Evolutionary conservation across 805 yeast species (phyloP).

Genomic region (Yamadazyma sp.): DNA sequence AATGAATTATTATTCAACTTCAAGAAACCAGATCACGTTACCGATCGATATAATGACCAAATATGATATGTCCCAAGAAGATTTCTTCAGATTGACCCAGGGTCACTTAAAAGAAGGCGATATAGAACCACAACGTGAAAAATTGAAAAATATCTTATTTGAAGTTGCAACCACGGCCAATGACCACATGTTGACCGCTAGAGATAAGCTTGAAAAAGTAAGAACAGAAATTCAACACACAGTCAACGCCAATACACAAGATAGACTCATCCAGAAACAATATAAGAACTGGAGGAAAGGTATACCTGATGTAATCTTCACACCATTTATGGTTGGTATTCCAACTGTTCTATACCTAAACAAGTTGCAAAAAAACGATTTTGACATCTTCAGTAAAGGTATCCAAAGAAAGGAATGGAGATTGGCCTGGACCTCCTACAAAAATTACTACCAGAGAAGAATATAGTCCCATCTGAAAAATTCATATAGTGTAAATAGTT

Average conservation of each 20-base stretch:
- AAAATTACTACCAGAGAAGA: slow-evolving; percentile 38
- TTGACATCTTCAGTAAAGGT: slow-evolving; percentile 51
- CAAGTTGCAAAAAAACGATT: slow-evolving; percentile 58
- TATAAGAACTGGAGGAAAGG: slow-evolving; percentile 40
- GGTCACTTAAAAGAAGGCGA: slow-evolving; percentile 35
- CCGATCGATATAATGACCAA: slow-evolving; percentile 62
- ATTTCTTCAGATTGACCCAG: slow-evolving; percentile 46
- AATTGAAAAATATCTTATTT: slow-evolving; percentile 57
- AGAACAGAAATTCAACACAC: slow-evolving; percentile 32
- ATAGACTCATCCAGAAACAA: slow-evolving; percentile 22
- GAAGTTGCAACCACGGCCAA: slow-evolving; percentile 74
- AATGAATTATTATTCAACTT: slow-evolving; percentile 51
- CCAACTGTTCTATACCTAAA: slow-evolving; percentile 65
- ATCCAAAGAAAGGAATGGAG: slow-evolving; percentile 58
- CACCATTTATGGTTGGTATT: slow-evolving; percentile 65
- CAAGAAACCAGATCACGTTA: slow-evolving; percentile 50
- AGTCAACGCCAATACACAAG: slow-evolving; percentile 21
- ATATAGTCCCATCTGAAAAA: background rate
- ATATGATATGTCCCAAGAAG: slow-evolving; percentile 60
- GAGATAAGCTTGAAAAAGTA: slow-evolving; percentile 46
- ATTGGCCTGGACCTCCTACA: slow-evolving; percentile 58
- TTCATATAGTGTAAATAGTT: background rate
- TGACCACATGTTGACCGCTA: slow-evolving; percentile 73
- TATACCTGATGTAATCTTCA: slow-evolving; percentile 60
- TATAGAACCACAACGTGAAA: slow-evolving; percentile 22